Evolutionary conservation across 2,329 filamentous ascomycete species (phyloP), one percentile per base, ranked within the genome.

Genomic region (Rhytidhysteron rufulum): DNA sequence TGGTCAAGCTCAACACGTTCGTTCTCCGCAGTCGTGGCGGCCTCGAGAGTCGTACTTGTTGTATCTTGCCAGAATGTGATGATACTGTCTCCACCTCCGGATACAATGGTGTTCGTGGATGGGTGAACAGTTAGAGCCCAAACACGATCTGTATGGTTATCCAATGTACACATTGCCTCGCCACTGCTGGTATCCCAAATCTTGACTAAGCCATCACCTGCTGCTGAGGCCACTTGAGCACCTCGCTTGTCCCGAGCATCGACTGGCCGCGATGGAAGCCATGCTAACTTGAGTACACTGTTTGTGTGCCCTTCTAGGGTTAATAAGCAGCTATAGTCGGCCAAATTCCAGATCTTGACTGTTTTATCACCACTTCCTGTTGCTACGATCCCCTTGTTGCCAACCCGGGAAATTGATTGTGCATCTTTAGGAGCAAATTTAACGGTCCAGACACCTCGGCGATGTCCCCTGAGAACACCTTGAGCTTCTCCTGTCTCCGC

Each of bases 231-330:
- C 42, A 96, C 80, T 43, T 86, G 81, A 1, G 87, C 73, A 18
- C 78, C 77, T 47, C 77, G 77, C 59, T 79, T 83, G 19, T 67
- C 62, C 22, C 63, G 61, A 11, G 59, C 53, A 37, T 65, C 60
- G 18, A 63, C 49, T 2, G 56, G 55, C 4, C 55, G 67, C 37
- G 75, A 70, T 2, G 79, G 78, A 4, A 98, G 74, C 93, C 93
- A 98, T 3, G 86, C 79, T 2, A 95, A 86, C 67, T 97, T 97
- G 22, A 98, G 73, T 3, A 98, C 86, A 54, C 87, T 95, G 69
- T 97, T 94, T 4, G 89, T 91, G 65, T 98, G 93, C 0, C 93
- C 93, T 66, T 98, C 94, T 41, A 97, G 93, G 0, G 93, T 97
- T 42, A 91, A 77, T 33, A 98, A 72, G 66, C 93, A 98, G 50